Conservation (phyloP, 2,329 filamentous ascomycete species). For the Aspergillus aculeatinus region DNA sequence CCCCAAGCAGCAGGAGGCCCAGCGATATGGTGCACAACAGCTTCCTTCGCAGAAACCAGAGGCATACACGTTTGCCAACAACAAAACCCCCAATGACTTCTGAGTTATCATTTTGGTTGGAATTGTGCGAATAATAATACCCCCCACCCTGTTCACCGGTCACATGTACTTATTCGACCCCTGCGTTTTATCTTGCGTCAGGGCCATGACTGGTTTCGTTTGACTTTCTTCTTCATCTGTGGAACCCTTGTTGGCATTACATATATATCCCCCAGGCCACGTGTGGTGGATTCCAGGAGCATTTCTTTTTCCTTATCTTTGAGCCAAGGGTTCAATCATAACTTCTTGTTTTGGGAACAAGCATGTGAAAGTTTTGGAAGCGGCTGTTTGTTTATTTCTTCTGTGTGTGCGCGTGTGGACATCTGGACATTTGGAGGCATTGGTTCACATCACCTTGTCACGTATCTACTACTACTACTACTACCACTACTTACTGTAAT, state of each 20-base stretch:
- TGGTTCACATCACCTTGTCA: conserved; percentile 15
- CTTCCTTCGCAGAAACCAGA: conserved; percentile 43
- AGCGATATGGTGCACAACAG: conserved; percentile 44
- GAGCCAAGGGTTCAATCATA: conserved; percentile 8
- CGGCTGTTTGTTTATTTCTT: conserved; percentile 16
- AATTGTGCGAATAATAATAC: background rate
- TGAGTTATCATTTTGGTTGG: background rate
- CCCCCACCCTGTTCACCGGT: background rate
- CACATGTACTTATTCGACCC: background rate
- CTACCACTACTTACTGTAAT: conserved; percentile 15
- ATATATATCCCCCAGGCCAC: conserved; percentile 12
- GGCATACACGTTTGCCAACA: conserved; percentile 44
- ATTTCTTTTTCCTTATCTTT: conserved; percentile 17
- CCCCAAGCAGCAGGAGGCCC: conserved; percentile 45
- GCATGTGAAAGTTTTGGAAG: conserved; percentile 31
- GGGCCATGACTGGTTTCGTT: background rate
- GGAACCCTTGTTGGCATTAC: conserved; percentile 7
- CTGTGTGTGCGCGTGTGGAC: background rate
- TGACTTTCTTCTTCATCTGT: conserved; percentile 10
- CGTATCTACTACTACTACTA: conserved; percentile 21
- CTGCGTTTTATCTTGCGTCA: background rate
- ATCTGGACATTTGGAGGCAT: conserved; percentile 23
- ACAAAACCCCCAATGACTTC: conserved; percentile 43
- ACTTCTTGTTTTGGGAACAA: conserved; percentile 16
- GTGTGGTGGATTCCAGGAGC: conserved; percentile 16